Evolutionary conservation across 306 rosid species (phyloP), one percentile per base, ranked within the genome.

Genomic region (Malus orientalis): DNA sequence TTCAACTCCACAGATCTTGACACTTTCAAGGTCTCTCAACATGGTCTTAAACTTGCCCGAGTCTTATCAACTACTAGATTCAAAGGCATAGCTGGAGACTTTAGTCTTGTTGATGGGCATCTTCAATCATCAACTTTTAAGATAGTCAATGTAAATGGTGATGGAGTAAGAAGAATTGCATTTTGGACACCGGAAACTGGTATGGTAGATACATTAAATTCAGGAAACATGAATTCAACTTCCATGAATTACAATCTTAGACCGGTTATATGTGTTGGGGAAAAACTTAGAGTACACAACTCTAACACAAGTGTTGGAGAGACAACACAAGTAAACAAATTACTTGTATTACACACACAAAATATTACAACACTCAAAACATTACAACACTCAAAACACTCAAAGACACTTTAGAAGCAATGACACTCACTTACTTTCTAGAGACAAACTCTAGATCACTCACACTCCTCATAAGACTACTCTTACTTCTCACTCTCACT

Each of bases 111-210:
- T 1, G 40, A 79, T 1, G 61, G 85, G 13, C 67, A 79, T 51
- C 14, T 79, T 0, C 70, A 70, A 38, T 55, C 79, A 45, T 32
- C 66, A 5, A 55, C 22, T 53, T 73, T 75, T 23, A 55, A 69
- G 67, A 79, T 85, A 15, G 74, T 74, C 11, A 91, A 91, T 65
- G 80, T 91, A 49, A 49, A 62, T 51, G 83, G 85, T 1, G 44
- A 71, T 10, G 87, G 84, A 4, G 87, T 47, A 69, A 89, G 55
- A 33, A 16, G 11, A 8, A 30, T 91, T 8, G 90, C 88, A 45
- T 82, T 65, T 78, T 91, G 91, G 96, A 70, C 84, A 0, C 68
- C 84, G 1, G 2, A 77, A 33, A 82, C 45, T 18, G 87, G 91
- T 36, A 33, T 87, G 11, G 14, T 22, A 1, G 82, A 80, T 19